Evolutionary conservation across 345 rosid genomes (phyloP).

Genomic region (Lepidium africanum): DNA sequence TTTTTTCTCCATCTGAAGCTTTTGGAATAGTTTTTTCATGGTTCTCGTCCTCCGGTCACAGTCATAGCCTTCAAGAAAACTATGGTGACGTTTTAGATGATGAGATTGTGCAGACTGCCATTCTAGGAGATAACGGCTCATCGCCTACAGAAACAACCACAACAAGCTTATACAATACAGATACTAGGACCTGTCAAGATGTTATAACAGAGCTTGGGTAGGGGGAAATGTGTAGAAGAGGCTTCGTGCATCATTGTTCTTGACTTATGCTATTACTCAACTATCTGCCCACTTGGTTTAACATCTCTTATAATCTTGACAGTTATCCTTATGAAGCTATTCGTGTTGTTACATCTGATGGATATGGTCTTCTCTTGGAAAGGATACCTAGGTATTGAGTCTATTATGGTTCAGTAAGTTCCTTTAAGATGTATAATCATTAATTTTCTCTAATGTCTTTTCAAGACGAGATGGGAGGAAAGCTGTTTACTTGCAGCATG

Average conservation of each 20-base stretch:
- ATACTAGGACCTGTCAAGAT: conserved; percentile 90
- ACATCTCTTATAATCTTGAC: conserved; percentile 7
- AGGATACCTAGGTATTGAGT: conserved; percentile 73
- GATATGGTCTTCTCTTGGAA: conserved; percentile 87
- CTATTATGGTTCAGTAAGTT: neutral
- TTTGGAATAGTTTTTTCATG: conserved; percentile 31
- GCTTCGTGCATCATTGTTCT: neutral
- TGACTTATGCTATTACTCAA: neutral
- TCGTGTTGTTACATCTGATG: conserved; percentile 80
- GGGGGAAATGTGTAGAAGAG: neutral
- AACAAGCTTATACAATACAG: conserved; percentile 53
- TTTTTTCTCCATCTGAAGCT: conserved; percentile 70
- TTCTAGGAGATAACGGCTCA: conserved; percentile 54
- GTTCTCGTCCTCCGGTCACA: conserved; percentile 38
- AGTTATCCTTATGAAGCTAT: conserved; percentile 96
- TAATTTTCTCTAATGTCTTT: conserved; percentile 4
- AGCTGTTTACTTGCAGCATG: conserved; percentile 89
- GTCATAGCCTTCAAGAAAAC: conserved; percentile 12
- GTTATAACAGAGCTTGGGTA: conserved; percentile 96
- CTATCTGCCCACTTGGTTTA: neutral
- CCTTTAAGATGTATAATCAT: neutral
- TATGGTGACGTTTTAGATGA: conserved; percentile 19
- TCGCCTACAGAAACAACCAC: conserved; percentile 39
- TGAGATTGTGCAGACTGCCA: conserved; percentile 35
- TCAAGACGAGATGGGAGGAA: conserved; percentile 82